Evolutionary conservation across 495 filamentous ascomycete species (phyloP), one percentile per base, ranked within the genome.

Genomic region (Aspergillus avenaceus): DNA sequence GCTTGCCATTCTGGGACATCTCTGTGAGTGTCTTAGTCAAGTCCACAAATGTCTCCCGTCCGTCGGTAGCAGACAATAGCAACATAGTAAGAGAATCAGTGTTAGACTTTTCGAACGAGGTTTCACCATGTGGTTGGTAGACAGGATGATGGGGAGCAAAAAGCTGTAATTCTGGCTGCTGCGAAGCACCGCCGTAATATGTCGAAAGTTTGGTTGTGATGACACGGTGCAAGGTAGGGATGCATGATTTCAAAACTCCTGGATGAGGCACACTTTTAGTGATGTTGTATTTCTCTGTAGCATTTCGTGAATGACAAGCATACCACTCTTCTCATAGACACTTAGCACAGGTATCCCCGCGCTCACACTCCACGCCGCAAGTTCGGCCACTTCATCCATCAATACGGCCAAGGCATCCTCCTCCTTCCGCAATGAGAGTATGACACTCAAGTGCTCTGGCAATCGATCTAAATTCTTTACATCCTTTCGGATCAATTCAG

Each of bases 11-110:
- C 71, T 98, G 93, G 4, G 88, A 82, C 92, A 98, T 96, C 57
- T 95, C 89, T 5, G 91, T 81, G 8, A 98, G 76, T 3, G 95
- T 97, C 61, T 91, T 95, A 36, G 95, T 97, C 22, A 98, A 79
- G 67, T 97, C 93, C 8, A 97, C 91, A 47, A 98, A 77, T 8
- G 92, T 95, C 60, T 95, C 87, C 29, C 91, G 85, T 26, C 92
- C 91, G 61, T 97, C 93, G 29, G 90, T 86, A 19, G 85, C 81
- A 25, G 88, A 92, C 32, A 98, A 76, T 24, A 98, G 82, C n/a
- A 96, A 75, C n/a, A 96, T 70, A 5, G 83, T 84, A 4, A 98
- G 67, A 45, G 86, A 79, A n/a, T 55, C 53, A 58, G 54, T 55
- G 31, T 73, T 48, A 21, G 53, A 42, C 22, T 12, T 59, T 22